Percentiles rank a stretch among this genome's conserved stretches.
Evolutionary conservation across 2,329 filamentous ascomycete genomes (phyloP).

Genomic region (Penicillium sp.): DNA sequence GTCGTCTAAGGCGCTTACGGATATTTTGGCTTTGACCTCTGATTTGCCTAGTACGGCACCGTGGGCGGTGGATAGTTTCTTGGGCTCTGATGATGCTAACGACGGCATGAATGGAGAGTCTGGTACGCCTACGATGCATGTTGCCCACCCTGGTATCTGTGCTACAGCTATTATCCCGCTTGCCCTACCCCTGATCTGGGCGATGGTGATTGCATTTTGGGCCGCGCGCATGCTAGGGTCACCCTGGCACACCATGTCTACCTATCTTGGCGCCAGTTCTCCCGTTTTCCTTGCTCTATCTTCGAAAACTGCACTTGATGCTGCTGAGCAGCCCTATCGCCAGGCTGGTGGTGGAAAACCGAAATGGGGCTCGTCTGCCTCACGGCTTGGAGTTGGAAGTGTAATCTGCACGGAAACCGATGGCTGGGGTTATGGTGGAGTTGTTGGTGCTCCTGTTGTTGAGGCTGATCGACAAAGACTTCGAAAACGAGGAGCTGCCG

Average conservation of each 20-base stretch:
- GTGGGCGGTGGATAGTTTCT: conserved; percentile 56
- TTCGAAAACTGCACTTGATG: conserved; percentile 48
- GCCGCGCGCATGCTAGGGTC: conserved; percentile 76
- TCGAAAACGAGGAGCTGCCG: conserved; percentile 58
- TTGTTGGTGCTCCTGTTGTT: conserved; percentile 51
- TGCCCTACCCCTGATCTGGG: conserved; percentile 65
- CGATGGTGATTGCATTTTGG: conserved; percentile 68
- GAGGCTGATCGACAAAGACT: conserved; percentile 54
- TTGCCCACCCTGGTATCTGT: conserved; percentile 84
- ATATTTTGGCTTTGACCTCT: conserved; percentile 74
- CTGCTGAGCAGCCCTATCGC: conserved; percentile 45
- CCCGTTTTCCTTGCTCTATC: conserved; percentile 77
- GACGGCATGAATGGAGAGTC: conserved; percentile 8
- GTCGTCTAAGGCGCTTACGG: conserved; percentile 80
- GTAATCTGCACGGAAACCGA: conserved; percentile 79
- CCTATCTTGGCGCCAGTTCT: conserved; percentile 74
- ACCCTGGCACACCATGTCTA: conserved; percentile 79
- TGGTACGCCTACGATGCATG: conserved; percentile 61
- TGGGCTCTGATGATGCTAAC: conserved; percentile 24
- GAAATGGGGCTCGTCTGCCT: conserved; percentile 84
- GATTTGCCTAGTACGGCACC: conserved; percentile 63
- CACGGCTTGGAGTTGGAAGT: conserved; percentile 57
- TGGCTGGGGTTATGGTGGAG: conserved; percentile 72
- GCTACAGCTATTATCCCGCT: conserved; percentile 79
- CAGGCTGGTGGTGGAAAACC: conserved; percentile 61